Percentiles rank a stretch among this genome's conserved stretches.
These are phyloP conservation scores for Arbutus unedo DNA, from an alignment of 148 eudicot species.

Conservation along the genomic window DNA sequence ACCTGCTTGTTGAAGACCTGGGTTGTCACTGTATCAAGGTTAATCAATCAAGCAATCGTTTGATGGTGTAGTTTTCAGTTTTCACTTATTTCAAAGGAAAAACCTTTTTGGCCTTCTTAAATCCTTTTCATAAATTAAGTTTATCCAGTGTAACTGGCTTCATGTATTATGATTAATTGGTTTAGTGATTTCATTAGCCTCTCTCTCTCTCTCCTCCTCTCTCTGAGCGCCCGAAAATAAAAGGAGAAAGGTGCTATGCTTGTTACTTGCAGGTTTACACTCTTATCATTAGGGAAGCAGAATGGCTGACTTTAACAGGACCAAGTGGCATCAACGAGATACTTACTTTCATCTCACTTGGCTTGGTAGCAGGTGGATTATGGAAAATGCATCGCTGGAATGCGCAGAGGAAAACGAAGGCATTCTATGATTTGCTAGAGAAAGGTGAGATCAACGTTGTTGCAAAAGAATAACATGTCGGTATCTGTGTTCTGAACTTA, in stretches of 20 bases:
- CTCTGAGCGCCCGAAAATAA: background rate
- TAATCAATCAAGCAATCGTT: background rate
- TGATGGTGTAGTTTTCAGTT: background rate
- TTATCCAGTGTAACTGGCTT: background rate
- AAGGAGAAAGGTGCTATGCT: background rate
- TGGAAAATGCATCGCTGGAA: slow-evolving; percentile 73
- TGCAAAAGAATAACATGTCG: slow-evolving; percentile 7
- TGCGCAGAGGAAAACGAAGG: slow-evolving; percentile 48
- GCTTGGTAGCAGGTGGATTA: slow-evolving; percentile 48
- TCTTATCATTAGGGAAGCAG: slow-evolving; percentile 11
- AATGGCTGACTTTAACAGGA: slow-evolving; percentile 68
- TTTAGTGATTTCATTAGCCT: background rate
- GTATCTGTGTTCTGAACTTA: background rate
- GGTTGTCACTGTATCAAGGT: background rate
- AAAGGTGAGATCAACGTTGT: slow-evolving; percentile 16
- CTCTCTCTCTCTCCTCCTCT: too few species aligned
- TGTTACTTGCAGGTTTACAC: slow-evolving; percentile 21
- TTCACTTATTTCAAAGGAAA: background rate
- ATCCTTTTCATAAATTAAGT: background rate
- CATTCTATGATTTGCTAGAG: slow-evolving; percentile 40
- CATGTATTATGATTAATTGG: background rate
- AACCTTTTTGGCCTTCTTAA: background rate
- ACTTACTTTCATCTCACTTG: slow-evolving; percentile 37
- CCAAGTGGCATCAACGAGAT: slow-evolving; percentile 66
- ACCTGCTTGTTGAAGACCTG: background rate